Base-by-base conservation (phyloP, 306 rosid species). In the Quercus suber region DNA sequence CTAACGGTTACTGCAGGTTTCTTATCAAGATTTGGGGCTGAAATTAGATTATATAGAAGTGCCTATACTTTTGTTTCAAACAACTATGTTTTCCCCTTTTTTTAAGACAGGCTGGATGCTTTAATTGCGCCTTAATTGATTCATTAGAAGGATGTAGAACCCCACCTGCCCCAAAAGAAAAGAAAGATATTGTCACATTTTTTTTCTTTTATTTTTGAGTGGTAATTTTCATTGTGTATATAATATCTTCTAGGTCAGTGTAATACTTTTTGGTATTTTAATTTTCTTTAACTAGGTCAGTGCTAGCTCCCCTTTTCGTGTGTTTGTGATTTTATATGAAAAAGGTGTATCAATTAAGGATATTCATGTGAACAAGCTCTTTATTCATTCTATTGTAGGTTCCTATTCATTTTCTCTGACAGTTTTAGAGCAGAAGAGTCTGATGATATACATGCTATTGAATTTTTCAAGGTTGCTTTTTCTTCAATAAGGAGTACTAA, bases 321-420 rank as follows among this genome's bases (percentile, higher is more conserved):
- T 59, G 5, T 59, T 27, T 59, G 30, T 20, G 65, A 25, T 9
- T 59, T 9, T 59, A n/a, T 10, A 12, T 21, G 65, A 21, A 9
- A 23, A 23, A 25, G 5, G 69, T 13, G 28, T 61, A 13, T 25
- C 37, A 61, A 5, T 28, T 25, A 61, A 11, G n/a, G 20, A 61
- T 27, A 27, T 61, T 25, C 37, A 5, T 23, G 20, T 61, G 37
- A 61, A 61, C 37, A 61, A 61, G 37, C 18, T 67, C 51, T 31
- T 19, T 33, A 31, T 83, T 86, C 78, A 71, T n/a, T 76, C 60
- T 77, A 76, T 80, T 90, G 88, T 89, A 94, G 99, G 89, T 87
- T 94, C 87, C 74, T 94, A 76, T 90, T 97, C 55, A 52, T 94
- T 80, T 94, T 92, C 86, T 89, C 99, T 4, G 97, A 94, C 75